Conservation (phyloP, 2,329 filamentous ascomycete species). For the Botrytis elliptica region DNA sequence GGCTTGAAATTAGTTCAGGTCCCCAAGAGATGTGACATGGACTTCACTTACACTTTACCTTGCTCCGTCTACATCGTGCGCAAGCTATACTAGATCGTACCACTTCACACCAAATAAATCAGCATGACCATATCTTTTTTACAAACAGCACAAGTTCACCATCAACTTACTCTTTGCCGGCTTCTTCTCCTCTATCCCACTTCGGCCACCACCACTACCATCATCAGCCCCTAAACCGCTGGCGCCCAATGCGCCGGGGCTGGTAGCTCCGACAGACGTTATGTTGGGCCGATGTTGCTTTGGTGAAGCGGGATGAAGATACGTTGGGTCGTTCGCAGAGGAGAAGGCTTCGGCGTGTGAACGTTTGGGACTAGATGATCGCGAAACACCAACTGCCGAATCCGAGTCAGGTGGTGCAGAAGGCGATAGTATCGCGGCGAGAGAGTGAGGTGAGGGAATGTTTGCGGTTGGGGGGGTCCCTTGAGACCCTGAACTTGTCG, state of each 20-base stretch:
- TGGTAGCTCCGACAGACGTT: conserved; percentile 30
- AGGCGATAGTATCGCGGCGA: conserved; percentile 41
- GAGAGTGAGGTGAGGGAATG: conserved; percentile 40
- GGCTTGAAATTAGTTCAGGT: not conserved
- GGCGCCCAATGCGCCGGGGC: conserved; percentile 30
- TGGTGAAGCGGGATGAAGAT: conserved; percentile 38
- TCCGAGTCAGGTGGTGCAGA: conserved; percentile 32
- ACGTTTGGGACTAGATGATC: conserved; percentile 38
- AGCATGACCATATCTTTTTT: not conserved
- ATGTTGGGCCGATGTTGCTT: conserved; percentile 32
- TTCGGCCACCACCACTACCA: conserved; percentile 35
- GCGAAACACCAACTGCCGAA: conserved; percentile 29
- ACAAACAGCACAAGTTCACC: not conserved
- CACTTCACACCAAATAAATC: conserved; percentile 40
- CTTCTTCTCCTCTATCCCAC: conserved; percentile 45
- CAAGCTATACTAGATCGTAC: conserved; percentile 82
- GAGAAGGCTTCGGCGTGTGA: conserved; percentile 39
- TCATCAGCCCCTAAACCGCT: conserved; percentile 37
- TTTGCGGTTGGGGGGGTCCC: conserved; percentile 37
- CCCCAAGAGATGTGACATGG: not conserved
- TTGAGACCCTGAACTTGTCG: conserved; percentile 30
- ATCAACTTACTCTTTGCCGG: conserved; percentile 29
- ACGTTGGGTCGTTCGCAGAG: conserved; percentile 31
- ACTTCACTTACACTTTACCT: conserved; percentile 72
- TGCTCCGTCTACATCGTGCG: conserved; percentile 71